Conservation (phyloP, 129 eudicot species). For the Smallanthus sonchifolius region DNA sequence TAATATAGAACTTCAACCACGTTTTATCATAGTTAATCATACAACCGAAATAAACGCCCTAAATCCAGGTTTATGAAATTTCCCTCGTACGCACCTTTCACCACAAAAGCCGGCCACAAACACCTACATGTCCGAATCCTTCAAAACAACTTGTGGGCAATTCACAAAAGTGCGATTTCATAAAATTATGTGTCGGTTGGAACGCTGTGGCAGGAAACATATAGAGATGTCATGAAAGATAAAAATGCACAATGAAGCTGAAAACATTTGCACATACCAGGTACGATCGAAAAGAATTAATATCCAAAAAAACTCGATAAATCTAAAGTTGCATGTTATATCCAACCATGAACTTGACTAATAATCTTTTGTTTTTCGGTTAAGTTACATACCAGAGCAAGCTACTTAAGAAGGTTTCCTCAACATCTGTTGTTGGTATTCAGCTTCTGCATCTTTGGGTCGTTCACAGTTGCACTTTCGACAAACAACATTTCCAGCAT, state of each 20-base stretch:
- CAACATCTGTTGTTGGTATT: constrained; percentile 48
- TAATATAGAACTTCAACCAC: background rate
- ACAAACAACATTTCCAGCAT: constrained; percentile 47
- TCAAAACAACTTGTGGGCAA: background rate
- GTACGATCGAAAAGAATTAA: background rate
- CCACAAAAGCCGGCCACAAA: background rate
- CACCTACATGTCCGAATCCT: background rate
- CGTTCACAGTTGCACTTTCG: constrained; percentile 49
- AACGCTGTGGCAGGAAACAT: background rate
- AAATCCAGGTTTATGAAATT: background rate
- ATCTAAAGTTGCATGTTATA: constrained; percentile 6
- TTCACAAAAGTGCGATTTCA: background rate
- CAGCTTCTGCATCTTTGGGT: constrained; percentile 27
- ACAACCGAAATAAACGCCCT: background rate
- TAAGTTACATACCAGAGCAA: constrained; percentile 6
- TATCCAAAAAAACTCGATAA: background rate
- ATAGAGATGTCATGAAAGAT: background rate
- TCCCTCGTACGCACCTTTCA: background rate
- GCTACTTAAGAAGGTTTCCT: constrained; percentile 36
- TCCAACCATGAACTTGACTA: background rate
- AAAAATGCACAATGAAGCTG: background rate
- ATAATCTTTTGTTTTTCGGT: background rate
- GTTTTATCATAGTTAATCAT: background rate
- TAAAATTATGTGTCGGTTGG: background rate
- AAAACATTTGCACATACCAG: background rate